Conservation (phyloP, 1,284 basidiomycete genomes). For the Chondrostereum purpureum region DNA sequence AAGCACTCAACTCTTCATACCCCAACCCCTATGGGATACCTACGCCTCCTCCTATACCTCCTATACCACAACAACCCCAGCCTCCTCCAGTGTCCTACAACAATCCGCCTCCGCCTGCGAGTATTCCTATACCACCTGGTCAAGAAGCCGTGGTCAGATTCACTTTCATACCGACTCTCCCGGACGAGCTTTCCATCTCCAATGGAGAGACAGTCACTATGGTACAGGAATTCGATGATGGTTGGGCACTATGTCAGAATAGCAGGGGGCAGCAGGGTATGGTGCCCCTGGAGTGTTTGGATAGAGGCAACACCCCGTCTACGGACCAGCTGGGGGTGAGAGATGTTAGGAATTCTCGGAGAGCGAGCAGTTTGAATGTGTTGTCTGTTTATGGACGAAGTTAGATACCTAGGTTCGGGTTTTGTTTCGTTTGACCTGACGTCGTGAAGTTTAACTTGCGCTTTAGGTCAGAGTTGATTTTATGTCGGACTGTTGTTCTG, state of each 20-base stretch:
- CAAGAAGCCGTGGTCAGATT: slow-evolving; percentile 39
- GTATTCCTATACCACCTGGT: slow-evolving; percentile 11
- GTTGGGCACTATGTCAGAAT: slow-evolving; percentile 60
- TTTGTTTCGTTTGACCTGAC: too few species aligned
- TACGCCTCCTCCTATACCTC: not conserved
- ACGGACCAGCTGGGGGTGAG: not conserved
- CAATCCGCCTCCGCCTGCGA: not conserved
- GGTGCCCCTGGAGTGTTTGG: slow-evolving; percentile 55
- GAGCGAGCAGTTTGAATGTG: not conserved
- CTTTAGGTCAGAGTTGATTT: too few species aligned
- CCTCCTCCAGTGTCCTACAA: slow-evolving; percentile 10
- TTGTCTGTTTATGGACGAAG: too few species aligned
- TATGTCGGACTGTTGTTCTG: too few species aligned
- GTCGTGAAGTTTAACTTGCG: too few species aligned
- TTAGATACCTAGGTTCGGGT: slow-evolving; percentile 1
- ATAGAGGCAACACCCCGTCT: not conserved
- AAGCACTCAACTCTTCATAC: slow-evolving; percentile 3
- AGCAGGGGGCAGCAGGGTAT: slow-evolving; percentile 51
- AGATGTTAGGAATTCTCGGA: not conserved
- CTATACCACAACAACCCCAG: too few species aligned
- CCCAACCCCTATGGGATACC: not conserved
- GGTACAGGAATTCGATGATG: slow-evolving; percentile 60
- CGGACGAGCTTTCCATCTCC: slow-evolving; percentile 59
- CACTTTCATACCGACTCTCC: slow-evolving; percentile 57
- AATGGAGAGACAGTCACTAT: slow-evolving; percentile 53